A percentile compares a stretch with the other conserved stretches of the same genome.
Conservation (phyloP, 2,329 filamentous ascomycete species). For the Aspergillus tubingensis region DNA sequence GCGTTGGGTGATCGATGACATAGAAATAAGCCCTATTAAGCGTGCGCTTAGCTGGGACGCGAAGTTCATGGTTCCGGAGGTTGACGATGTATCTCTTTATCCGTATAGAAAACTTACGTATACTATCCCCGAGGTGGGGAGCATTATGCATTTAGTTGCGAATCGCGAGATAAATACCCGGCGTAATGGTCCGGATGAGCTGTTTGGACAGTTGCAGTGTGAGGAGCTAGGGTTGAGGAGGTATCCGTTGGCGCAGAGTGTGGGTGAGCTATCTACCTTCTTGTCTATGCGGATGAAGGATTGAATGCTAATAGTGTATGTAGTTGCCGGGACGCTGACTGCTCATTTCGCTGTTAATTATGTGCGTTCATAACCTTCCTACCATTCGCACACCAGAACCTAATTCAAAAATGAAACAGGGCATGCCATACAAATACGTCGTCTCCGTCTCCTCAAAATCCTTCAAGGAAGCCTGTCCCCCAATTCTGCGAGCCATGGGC, state of each 20-base stretch:
- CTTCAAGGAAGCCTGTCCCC: constrained; percentile 45
- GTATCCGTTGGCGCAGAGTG: constrained; percentile 33
- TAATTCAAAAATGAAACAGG: constrained; percentile 32
- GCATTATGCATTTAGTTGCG: constrained; percentile 59
- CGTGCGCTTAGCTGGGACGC: constrained; percentile 29
- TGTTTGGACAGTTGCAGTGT: constrained; percentile 57
- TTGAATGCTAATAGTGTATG: background rate
- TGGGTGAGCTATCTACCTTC: constrained; percentile 30
- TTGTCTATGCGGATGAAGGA: no score
- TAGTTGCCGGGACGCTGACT: constrained; percentile 43
- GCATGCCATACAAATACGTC: constrained; percentile 63
- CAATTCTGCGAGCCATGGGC: constrained; percentile 49
- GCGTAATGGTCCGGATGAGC: constrained; percentile 59
- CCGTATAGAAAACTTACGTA: constrained; percentile 41
- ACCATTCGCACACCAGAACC: no score
- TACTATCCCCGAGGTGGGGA: constrained; percentile 40
- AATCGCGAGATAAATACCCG: constrained; percentile 55
- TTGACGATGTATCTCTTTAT: constrained; percentile 31
- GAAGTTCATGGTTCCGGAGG: constrained; percentile 28
- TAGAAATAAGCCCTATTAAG: constrained; percentile 32
- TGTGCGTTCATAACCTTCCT: constrained; percentile 28
- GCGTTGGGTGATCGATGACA: constrained; percentile 34
- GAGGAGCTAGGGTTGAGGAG: constrained; percentile 52
- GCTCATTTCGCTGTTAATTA: constrained; percentile 54
- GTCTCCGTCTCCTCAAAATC: constrained; percentile 49